Base-by-base conservation (phyloP, 495 filamentous ascomycete species). In the Daldinia decipiens region DNA sequence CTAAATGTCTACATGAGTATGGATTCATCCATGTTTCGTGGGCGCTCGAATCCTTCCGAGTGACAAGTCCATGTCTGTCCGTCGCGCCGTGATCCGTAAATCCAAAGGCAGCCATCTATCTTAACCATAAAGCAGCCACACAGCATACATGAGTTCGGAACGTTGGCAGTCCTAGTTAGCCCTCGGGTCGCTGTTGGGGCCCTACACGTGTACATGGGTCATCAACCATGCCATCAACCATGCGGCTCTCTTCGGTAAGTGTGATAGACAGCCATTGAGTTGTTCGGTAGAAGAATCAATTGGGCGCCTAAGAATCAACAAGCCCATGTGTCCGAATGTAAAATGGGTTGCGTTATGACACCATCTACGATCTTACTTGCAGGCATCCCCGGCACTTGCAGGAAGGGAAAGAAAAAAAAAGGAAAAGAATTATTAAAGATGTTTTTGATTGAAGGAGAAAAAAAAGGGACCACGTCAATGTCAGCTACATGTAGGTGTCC, bases 161-260 rank as follows among this genome's bases (percentile, higher is more conserved):
- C 29, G 36, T 57, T 38, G 32, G 60, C 17, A 65, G 39, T 54
- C 58, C 43, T 58, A 62, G n/a, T 26, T 34, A 32, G 36, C 15
- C 45, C 56, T 43, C 54, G 13, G 70, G 70, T 50, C 43, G 56
- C 51, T 40, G 54, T 67, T 43, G 60, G 55, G 65, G 38, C 32
- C 61, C 40, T 65, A 73, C 70, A 73, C 70, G 70, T 73, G 70
- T 73, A 65, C 43, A 43, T 54, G 29, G 47, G 29, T 26, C 12
- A 59, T 56, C 26, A 56, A 36, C 34, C 31, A 34, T 31, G 51
- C 24, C 13, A 57, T 59, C 21, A 39, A 62, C 36, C 26, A 34
- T 73, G 70, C 65, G 70, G 70, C 70, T 73, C 61, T 66, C 17
- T 50, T 72, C 70, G 65, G 60, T 68, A 59, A 53, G 43, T 45